Base-by-base conservation (phyloP, 768 basidiomycete species). In the Krasilnikovozyma curviuscula region DNA sequence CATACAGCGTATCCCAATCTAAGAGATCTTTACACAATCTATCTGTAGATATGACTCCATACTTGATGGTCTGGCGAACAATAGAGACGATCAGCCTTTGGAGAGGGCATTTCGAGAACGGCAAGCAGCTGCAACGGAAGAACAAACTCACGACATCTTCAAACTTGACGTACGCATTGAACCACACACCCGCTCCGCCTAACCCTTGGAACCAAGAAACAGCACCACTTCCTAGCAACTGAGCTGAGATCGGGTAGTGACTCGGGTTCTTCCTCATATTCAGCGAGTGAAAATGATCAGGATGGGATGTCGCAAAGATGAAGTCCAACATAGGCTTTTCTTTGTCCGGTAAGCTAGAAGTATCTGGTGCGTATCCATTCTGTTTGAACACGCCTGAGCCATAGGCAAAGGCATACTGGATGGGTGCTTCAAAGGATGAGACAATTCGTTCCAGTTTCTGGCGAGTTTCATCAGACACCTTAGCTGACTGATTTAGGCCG, bases 401-500 rank as follows among this genome's bases (percentile, higher is more conserved):
- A 61, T 97, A 98, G 0, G 93, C 93, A 60, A 95, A 88, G 1
- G 89, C 93, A 69, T 91, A 97, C 19, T 89, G 78, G 41, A 95
- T 82, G 9, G 89, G 89, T 0, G 84, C 83, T 34, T 84, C 73
- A 58, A 95, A 91, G 40, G 75, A 71, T 13, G 69, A 68, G 29
- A 93, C 78, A 48, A 95, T 78, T 50, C 72, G 70, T 59, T 88
- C 82, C 14, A 91, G 71, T 23, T 85, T 68, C 3, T 80, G 77
- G 4, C 83, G 74, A 3, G 79, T 85, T 23, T 79, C 76, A 60
- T 78, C 77, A 12, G 81, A 71, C 7, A 86, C 83, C 0, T 79
- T 73, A 1, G 86, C 69, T 5, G 84, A 69, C 64, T 86, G 83
- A 62, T 86, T 86, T 28, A 73, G 70, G 19, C 83, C 83, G 64